Base-by-base conservation (phyloP, 176 grass and related monocot species). In the Musa schizocarpa region DNA sequence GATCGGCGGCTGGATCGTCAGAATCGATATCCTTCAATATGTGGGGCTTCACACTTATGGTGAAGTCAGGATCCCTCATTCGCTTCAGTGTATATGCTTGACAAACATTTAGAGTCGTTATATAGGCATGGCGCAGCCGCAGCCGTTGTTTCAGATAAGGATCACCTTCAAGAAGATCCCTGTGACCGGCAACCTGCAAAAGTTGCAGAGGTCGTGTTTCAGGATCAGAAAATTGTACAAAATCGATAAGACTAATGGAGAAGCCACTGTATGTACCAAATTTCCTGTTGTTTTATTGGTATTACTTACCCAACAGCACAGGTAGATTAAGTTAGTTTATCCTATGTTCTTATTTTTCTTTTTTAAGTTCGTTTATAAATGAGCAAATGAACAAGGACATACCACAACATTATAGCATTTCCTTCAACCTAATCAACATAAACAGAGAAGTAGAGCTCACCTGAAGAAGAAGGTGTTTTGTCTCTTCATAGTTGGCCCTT, bases 391-490 rank as follows among this genome's bases (percentile, higher is more conserved):
- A 43, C 34, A 43, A 43, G 34, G 34, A 43, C 34, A 43, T 43
- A 43, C 34, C 34, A 43, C 34, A 43, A 43, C 34, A 43, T 5
- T 6, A 43, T 43, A 43, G 34, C 4, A 43, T 43, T 43, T 43
- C 34, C 34, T 43, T 43, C 34, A 6, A 43, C 34, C 34, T 43
- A 43, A 43, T 43, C 34, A 43, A 43, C 34, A 23, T 74, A 65
- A 24, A 62, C 25, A 78, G 57, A 81, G 23, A 22, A 5, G 68
- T 72, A 69, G 26, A 80, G 65, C 57, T 87, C 80, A 99, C 95
- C 95, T 94, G 88, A 78, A 99, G 95, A 24, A 99, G 88, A 53
- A 94, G 85, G 53, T 78, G 81, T 79, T 91, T 99, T 74, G 95
- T 99, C 68, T 94, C 91, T 68, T 94, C 88, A 77, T 87, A 99